These are phyloP conservation scores for Metschnikowia corniflorae DNA, from an alignment of 805 yeast genomes.

Conservation along the genomic window DNA sequence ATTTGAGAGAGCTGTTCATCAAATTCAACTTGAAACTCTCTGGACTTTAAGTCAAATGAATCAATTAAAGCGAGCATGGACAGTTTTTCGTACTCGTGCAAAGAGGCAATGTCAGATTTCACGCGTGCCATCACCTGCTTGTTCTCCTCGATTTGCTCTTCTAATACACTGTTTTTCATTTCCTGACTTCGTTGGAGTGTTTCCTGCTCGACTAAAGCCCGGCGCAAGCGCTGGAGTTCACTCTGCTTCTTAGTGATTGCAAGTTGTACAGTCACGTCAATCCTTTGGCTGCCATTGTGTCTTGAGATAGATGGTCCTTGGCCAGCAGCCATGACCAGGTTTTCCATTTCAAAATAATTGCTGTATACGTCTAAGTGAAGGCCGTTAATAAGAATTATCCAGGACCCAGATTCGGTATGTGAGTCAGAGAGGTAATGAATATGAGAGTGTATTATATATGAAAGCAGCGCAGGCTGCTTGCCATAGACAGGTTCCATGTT, in stretches of 20 bases:
- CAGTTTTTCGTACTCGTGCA: constrained; percentile 22
- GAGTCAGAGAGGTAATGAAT: too few species aligned
- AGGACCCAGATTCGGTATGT: too few species aligned
- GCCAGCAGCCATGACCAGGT: too few species aligned
- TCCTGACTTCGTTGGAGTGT: constrained; percentile 39
- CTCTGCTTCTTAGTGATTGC: constrained; percentile 10
- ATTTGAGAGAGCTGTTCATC: constrained; percentile 21
- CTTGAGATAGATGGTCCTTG: constrained; percentile 11
- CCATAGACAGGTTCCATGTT: too few species aligned
- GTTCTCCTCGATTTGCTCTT: constrained; percentile 33
- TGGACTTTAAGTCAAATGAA: constrained; percentile 18
- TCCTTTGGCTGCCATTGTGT: too few species aligned
- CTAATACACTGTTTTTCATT: constrained; percentile 30
- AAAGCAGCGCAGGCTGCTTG: too few species aligned
- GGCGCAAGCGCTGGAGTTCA: constrained; percentile 9
- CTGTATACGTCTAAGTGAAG: too few species aligned
- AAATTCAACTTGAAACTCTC: constrained; percentile 20
- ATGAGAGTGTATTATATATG: too few species aligned
- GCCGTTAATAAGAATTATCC: too few species aligned
- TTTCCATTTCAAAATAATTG: too few species aligned
- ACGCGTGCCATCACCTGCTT: constrained; percentile 35
- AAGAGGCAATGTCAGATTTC: constrained; percentile 31
- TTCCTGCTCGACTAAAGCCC: constrained; percentile 25
- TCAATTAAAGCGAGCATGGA: constrained; percentile 20
- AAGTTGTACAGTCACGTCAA: too few species aligned